These are phyloP conservation scores for Terana coerulea DNA, from an alignment of 768 basidiomycete genomes.

Conservation along the genomic window DNA sequence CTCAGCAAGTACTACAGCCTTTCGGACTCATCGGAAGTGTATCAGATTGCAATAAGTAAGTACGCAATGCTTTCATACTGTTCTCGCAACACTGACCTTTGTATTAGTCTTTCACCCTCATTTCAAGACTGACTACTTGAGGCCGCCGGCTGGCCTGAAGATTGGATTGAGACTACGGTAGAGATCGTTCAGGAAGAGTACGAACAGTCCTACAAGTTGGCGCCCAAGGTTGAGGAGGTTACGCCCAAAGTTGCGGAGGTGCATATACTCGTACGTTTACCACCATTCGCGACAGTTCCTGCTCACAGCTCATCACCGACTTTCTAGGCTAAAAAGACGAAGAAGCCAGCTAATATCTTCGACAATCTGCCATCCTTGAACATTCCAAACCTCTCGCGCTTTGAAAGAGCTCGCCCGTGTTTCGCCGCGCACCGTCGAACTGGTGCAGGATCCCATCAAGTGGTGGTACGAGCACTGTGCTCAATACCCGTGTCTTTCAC, in stretches of 20 bases:
- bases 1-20: conserved; percentile 28
- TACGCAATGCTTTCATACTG: conserved; percentile 4
- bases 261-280: conserved; percentile 6
- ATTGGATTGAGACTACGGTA: conserved; percentile 26
- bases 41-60: conserved; percentile 28
- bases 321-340: no score
- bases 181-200: neutral
- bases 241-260: conserved; percentile 9
- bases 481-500: neutral
- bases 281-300: no score
- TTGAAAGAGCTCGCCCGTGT: neutral
- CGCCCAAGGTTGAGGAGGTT: neutral
- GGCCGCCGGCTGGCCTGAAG: conserved; percentile 18
- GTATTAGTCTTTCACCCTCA: conserved; percentile 25
- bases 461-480: neutral
- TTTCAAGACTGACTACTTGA: conserved; percentile 27
- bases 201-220: conserved; percentile 10
- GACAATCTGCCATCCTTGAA: neutral
- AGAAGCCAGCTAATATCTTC: no score
- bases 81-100: neutral
- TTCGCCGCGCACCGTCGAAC: neutral
- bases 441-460: neutral
- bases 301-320: no score
- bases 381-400: neutral
- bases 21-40: conserved; percentile 23